Base-by-base conservation (phyloP, 2,329 filamentous ascomycete genomes). In the Scleromitrula shiraiana region DNA sequence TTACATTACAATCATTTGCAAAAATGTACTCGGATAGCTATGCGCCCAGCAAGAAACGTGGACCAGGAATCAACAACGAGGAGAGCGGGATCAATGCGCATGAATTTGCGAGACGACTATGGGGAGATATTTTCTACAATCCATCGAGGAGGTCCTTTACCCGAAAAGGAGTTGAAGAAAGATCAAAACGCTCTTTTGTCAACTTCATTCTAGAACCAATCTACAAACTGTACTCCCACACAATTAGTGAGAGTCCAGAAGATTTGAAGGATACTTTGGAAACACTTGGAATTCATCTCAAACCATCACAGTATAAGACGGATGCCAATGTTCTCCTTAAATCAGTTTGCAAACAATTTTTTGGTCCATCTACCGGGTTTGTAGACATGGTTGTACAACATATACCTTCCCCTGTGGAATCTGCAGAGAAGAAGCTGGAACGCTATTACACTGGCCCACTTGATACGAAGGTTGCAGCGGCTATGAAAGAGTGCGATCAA, bases 81-180 rank as follows among this genome's bases (percentile, higher is more conserved):
- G 46, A 41, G 20, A 50, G 48, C 27, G 50, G 84, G 43, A 76
- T 97, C 59, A 88, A 94, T 64, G 74, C 82, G 0, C 76, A 81
- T 1, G 90, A 95, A 59, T 95, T 98, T 65, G 83, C 87, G 15
- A 77, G 77, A 61, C 77, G 93, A 44, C 71, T 98, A 55, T 98
- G 93, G 93, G 93, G 93, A 19, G 91, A 98, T 63, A 84, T 98
- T 49, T 98, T 93, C 69, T 98, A 85, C 73, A 97, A 97, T 63
- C 88, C 91, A 0, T 76, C 74, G 59, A 95, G 88, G 67, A 83
- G 91, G 53, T 91, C 86, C 49, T 98, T 98, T 61, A 95, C 88
- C 44, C 79, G 93, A 53, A 97, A 95, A 64, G 79, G 82, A 0
- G 70, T 86, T 19, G 91, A 97, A 61, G 83, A 91, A 54, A 74